phyloP scores from a whole-genome alignment of 306 rosid genomes.

The Ochetophila trinervis region DNA sequence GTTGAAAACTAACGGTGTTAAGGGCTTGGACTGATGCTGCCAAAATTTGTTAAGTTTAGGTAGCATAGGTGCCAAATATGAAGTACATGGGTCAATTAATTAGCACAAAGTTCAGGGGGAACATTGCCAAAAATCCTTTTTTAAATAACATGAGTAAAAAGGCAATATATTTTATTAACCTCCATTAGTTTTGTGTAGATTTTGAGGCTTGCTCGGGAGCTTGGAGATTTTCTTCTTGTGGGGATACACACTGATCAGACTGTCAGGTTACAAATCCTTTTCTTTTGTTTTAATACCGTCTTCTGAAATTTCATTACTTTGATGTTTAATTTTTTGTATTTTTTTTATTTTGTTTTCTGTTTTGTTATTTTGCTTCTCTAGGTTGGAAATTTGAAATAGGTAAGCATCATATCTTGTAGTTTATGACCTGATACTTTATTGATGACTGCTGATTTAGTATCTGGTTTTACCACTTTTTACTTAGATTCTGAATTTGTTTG shows the following conservation, averaged over 20 bases:
- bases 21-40: no score
- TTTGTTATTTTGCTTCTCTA: background rate
- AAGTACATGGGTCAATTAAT: no score
- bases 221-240: slow-evolving; percentile 95
- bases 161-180: background rate
- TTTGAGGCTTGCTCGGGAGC: slow-evolving; percentile 78
- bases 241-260: slow-evolving; percentile 95
- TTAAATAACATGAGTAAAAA: no score
- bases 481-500: background rate
- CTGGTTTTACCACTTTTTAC: background rate
- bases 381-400: no score
- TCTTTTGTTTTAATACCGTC: background rate
- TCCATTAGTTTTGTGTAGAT: slow-evolving; percentile 46
- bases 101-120: no score
- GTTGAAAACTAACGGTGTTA: no score
- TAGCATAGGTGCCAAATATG: no score
- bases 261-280: slow-evolving; percentile 56
- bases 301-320: background rate
- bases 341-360: background rate
- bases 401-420: no score
- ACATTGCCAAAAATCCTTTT: no score
- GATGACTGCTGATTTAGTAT: background rate
- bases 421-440: no score
- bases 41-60: no score
- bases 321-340: background rate